Evolutionary conservation across 208 protist species (phyloP), one percentile per base, ranked within the genome.

Genomic region (Zelonia costaricensis): DNA sequence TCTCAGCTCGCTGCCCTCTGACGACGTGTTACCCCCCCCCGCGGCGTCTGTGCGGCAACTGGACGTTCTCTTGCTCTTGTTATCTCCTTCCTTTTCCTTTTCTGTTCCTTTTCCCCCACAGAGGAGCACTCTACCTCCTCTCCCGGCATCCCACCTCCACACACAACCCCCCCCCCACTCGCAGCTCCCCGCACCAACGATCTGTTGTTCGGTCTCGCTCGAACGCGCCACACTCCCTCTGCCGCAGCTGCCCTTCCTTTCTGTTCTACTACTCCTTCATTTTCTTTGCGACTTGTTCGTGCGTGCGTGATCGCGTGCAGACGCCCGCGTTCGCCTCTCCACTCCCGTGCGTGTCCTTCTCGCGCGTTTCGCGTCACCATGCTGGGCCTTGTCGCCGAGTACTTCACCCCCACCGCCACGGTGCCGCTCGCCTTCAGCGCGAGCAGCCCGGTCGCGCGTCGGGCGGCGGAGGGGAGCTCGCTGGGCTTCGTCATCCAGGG

Each of bases 401-500:
- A 53, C 33, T 31, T 43, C 45, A 40, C 3, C 30, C 9, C 57
- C 13, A 16, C 23, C 57, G 25, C 35, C 15, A 9, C 57, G 15
- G 57, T 62, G 33, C 45, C 57, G 2, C 45, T 62, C 15, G 57
- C 57, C 44, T n/a, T 62, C 45, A 62, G 57, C 33, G 45, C 57
- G 4, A 31, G 42, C 20, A 2, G 42, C 45, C 57, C 57, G 0
- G 28, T n/a, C 0, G 57, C 43, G 7, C 57, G 57, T n/a, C 57
- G 57, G 15, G 45, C 57, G 2, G 45, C 38, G 1, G 57, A 62
- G 15, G 6, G 57, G 2, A 20, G 30, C 3, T 23, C 57, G 30
- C 43, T 28, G 8, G 57, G 57, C 1, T 62, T 43, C 35, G 45
- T 42, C 22, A 45, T 62, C 31, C 31, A 39, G 22, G 57, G 57